Percentiles rank a stretch among this genome's conserved stretches.
phyloP scores from a whole-genome alignment of 73 alveolate species.

The Paramecium caudatum region DNA sequence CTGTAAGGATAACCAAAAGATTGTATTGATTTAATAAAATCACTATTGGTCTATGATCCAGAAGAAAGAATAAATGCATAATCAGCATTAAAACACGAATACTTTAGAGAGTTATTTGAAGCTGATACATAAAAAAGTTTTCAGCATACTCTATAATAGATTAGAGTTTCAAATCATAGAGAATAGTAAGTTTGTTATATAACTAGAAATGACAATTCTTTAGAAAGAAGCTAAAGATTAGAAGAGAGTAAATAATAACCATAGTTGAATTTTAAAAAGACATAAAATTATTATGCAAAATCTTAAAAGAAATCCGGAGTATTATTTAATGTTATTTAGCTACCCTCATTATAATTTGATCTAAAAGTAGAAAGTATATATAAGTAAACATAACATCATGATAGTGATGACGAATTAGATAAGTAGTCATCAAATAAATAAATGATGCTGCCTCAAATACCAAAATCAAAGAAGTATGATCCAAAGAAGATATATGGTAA shows the following conservation, averaged over 20 bases:
- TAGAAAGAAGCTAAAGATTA: slow-evolving; percentile 34
- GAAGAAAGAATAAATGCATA: slow-evolving; percentile 76
- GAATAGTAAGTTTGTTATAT: background rate
- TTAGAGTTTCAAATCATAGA: slow-evolving; percentile 40
- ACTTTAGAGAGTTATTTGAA: slow-evolving; percentile 73
- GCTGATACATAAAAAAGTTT: slow-evolving; percentile 66
- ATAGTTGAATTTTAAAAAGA: slow-evolving; percentile 36
- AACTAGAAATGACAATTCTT: slow-evolving; percentile 56
- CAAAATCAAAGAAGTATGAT: slow-evolving; percentile 32
- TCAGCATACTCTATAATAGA: slow-evolving; percentile 21
- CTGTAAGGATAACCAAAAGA: slow-evolving; percentile 83
- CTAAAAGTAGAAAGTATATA: slow-evolving; percentile 54
- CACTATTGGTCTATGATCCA: slow-evolving; percentile 77
- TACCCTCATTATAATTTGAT: slow-evolving; percentile 62
- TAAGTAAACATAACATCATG: slow-evolving; percentile 59
- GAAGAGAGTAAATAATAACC: slow-evolving; percentile 22
- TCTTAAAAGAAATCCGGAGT: slow-evolving; percentile 67
- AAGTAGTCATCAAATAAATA: slow-evolving; percentile 52
- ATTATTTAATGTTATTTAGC: background rate
- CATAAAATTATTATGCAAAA: slow-evolving; percentile 45
- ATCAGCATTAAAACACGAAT: slow-evolving; percentile 73
- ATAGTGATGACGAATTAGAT: slow-evolving; percentile 47
- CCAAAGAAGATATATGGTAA: slow-evolving; percentile 55
- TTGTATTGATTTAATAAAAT: slow-evolving; percentile 78
- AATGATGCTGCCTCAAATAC: slow-evolving; percentile 54